phyloP scores from a whole-genome alignment of 2,329 filamentous ascomycete species.

The Pseudogymnoascus sp. region DNA sequence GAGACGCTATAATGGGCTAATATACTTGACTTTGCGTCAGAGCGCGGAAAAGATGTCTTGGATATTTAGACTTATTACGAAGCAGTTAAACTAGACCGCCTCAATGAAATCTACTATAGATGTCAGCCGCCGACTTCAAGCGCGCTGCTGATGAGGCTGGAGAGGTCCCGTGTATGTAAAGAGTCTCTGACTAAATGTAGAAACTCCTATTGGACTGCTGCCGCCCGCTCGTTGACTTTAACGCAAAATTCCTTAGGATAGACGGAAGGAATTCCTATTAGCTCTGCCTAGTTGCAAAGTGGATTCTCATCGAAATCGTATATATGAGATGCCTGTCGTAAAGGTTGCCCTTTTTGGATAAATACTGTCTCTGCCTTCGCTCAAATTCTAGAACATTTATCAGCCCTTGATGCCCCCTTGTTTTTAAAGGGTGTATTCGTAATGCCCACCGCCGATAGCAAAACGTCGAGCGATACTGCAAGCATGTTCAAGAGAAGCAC shows the following conservation, averaged over 20 bases:
- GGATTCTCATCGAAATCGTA: not conserved
- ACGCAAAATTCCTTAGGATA: not conserved
- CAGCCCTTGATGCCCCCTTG: not conserved
- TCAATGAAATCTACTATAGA: not conserved
- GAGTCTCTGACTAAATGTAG: constrained; percentile 9
- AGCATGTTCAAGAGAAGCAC: not conserved
- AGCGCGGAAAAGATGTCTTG: not conserved
- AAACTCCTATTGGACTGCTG: constrained; percentile 7
- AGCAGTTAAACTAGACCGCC: not conserved
- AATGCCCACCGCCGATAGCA: not conserved
- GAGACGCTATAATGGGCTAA: not conserved
- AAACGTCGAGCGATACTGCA: constrained; percentile 1
- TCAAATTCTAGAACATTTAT: not conserved
- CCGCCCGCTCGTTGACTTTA: not conserved
- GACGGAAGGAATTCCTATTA: not conserved
- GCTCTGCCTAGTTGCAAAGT: not conserved
- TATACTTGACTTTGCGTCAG: not conserved
- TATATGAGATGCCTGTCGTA: constrained; percentile 4
- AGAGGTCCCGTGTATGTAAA: constrained; percentile 9
- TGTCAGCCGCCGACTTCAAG: constrained; percentile 1
- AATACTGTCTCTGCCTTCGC: not conserved
- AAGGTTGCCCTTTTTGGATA: not conserved
- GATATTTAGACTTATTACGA: not conserved
- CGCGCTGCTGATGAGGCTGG: not conserved
- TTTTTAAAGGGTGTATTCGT: constrained; percentile 4